Evolutionary conservation across 805 yeast species (phyloP).

Genomic region (Hanseniaspora lindneri): DNA sequence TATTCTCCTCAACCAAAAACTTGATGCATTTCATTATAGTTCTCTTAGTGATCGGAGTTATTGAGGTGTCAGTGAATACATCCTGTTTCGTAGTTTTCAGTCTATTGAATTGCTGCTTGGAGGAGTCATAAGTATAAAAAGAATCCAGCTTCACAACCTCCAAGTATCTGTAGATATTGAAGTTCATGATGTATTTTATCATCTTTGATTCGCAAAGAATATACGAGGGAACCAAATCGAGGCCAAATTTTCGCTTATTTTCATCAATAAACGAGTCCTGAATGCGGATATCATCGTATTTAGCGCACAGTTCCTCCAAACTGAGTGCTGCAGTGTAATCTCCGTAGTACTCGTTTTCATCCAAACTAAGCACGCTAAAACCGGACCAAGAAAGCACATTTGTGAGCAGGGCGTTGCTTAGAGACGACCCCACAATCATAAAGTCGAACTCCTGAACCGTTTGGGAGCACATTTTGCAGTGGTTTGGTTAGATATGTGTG

Average conservation of each 20-base stretch:
- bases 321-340: constrained; percentile 78
- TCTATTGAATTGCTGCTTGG: constrained; percentile 80
- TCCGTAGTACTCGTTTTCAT: constrained; percentile 75
- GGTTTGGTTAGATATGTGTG: neutral
- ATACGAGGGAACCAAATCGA: constrained; percentile 77
- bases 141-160: constrained; percentile 82
- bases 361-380: constrained; percentile 84
- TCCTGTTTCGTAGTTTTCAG: constrained; percentile 81
- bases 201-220: constrained; percentile 86
- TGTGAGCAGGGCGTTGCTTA: constrained; percentile 76
- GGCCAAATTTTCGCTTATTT: constrained; percentile 58
- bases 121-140: constrained; percentile 69
- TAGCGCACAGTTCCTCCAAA: constrained; percentile 68
- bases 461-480: neutral
- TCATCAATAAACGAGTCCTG: constrained; percentile 18
- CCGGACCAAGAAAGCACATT: constrained; percentile 98
- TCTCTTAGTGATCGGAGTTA: constrained; percentile 66
- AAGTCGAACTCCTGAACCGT: constrained; percentile 70
- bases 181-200: constrained; percentile 41
- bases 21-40: constrained; percentile 31
- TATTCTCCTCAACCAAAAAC: constrained; percentile 54
- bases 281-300: constrained; percentile 64
- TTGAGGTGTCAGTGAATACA: constrained; percentile 76
- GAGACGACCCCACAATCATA: constrained; percentile 83
- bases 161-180: constrained; percentile 79